phyloP scores from a whole-genome alignment of 768 basidiomycete genomes.

The Kwoniella europaea region DNA sequence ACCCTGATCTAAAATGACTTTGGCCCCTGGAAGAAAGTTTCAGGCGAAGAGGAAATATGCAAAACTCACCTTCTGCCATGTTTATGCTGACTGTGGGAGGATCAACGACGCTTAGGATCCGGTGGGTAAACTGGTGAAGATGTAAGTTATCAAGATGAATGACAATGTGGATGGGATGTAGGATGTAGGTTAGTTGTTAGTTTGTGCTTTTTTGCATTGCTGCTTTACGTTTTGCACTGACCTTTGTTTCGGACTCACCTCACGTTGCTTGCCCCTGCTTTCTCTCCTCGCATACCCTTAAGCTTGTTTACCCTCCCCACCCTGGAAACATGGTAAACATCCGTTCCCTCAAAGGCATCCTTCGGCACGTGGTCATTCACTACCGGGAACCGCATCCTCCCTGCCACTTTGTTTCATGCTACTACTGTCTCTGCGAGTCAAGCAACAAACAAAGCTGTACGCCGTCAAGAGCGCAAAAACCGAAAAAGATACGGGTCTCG shows the following conservation, averaged over 20 bases:
- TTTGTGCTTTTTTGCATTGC: background rate
- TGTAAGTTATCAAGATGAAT: background rate
- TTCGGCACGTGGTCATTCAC: too few relatives aligned
- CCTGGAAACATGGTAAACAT: background rate
- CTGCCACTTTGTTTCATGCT: too few relatives aligned
- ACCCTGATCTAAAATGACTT: background rate
- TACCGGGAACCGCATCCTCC: too few relatives aligned
- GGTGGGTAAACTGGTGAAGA: background rate
- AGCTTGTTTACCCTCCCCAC: background rate
- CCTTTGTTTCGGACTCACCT: background rate
- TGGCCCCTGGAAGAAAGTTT: background rate
- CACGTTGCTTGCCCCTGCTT: too few relatives aligned
- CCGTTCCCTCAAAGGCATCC: too few relatives aligned
- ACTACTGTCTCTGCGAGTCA: too few relatives aligned
- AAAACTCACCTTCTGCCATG: background rate
- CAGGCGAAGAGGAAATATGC: background rate
- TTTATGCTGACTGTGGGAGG: background rate
- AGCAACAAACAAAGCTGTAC: too few relatives aligned
- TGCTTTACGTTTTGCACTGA: background rate
- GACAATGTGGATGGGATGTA: background rate
- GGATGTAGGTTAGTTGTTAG: background rate
- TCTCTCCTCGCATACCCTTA: background rate
- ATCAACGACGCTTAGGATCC: background rate
- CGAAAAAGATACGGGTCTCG: slow-evolving; percentile 24
- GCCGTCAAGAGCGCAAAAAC: background rate